These are phyloP conservation scores for Xerocomellus chrysenteron DNA, from an alignment of 768 basidiomycete species.

Conservation along the genomic window DNA sequence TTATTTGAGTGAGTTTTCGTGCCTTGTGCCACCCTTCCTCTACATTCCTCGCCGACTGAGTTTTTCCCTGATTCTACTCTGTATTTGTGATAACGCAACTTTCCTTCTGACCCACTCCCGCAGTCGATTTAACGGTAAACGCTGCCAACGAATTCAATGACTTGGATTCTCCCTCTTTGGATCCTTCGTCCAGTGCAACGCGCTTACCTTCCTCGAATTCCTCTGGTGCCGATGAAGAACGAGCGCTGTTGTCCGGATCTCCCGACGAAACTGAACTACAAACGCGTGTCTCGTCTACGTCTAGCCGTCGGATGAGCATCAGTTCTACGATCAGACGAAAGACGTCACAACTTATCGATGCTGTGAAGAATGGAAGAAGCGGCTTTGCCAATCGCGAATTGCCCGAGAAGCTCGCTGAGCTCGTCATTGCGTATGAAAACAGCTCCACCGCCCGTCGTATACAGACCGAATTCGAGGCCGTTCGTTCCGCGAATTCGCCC, in stretches of 20 bases:
- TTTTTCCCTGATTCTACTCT: neutral
- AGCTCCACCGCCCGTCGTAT: constrained; percentile 68
- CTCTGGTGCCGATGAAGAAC: constrained; percentile 66
- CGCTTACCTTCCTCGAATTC: constrained; percentile 41
- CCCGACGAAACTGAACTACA: constrained; percentile 54
- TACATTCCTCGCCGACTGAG: neutral
- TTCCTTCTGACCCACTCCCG: constrained; percentile 3
- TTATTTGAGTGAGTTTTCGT: constrained; percentile 73
- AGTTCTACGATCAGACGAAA: constrained; percentile 62
- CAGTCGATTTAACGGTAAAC: constrained; percentile 75
- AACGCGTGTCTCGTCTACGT: constrained; percentile 32
- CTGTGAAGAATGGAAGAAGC: constrained; percentile 40
- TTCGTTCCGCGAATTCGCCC: constrained; percentile 25
- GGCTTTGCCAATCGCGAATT: constrained; percentile 36
- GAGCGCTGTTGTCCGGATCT: constrained; percentile 47
- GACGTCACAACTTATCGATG: constrained; percentile 70
- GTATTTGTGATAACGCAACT: neutral
- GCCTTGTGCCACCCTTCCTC: neutral
- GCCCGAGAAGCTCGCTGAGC: constrained; percentile 58
- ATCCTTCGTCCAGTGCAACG: constrained; percentile 19
- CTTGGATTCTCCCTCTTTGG: constrained; percentile 33
- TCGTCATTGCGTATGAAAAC: constrained; percentile 70
- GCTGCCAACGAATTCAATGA: constrained; percentile 41
- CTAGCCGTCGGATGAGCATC: constrained; percentile 41
- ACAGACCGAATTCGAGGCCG: constrained; percentile 55